Base-by-base conservation (phyloP, 257 asterid genomes). In the Primulina tabacum region DNA sequence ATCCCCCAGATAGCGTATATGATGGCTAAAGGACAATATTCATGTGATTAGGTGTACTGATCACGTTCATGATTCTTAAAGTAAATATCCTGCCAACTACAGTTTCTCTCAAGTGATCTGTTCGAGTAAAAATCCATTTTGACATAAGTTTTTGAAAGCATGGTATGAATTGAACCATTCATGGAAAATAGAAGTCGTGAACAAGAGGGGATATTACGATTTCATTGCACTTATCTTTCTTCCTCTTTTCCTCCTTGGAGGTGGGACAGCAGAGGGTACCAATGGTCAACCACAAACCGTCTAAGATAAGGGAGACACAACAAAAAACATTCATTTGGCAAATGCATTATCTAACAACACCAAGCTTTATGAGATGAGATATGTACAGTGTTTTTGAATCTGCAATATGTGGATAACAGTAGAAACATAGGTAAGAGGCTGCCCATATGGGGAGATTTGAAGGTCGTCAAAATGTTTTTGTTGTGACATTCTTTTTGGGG, bases 281-380 rank as follows among this genome's bases (percentile, higher is more conserved):
- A 43, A 43, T 12, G 53, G 53, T 43, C 53, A 43, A 43, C n/a
- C 60, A 26, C 58, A 59, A 35, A 63, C 52, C 71, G 62, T 67
- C 69, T 69, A 43, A 68, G 64, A 70, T 71, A 56, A 50, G 40
- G 43, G 35, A 32, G 26, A 37, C 40, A 43, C 35, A 71, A 67
- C 38, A 35, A 3, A 24, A 17, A 52, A 57, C 65, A 64, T 40
- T 33, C 62, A 29, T 32, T 12, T 8, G 37, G 66, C 11, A 29
- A 60, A 30, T n/a, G n/a, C 24, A 33, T 61, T 29, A 56, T 32
- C 59, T 24, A 32, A 33, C 21, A 61, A 14, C 21, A 20, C 50
- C 68, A 12, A 68, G 62, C 38, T 35, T 66, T 20, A 60, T 62
- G 61, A 64, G 59, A 14, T 50, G 26, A 29, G 33, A 14, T 16